These are phyloP conservation scores for Uronychia binucleata DNA, from an alignment of 73 alveolate genomes.

Conservation along the genomic window DNA sequence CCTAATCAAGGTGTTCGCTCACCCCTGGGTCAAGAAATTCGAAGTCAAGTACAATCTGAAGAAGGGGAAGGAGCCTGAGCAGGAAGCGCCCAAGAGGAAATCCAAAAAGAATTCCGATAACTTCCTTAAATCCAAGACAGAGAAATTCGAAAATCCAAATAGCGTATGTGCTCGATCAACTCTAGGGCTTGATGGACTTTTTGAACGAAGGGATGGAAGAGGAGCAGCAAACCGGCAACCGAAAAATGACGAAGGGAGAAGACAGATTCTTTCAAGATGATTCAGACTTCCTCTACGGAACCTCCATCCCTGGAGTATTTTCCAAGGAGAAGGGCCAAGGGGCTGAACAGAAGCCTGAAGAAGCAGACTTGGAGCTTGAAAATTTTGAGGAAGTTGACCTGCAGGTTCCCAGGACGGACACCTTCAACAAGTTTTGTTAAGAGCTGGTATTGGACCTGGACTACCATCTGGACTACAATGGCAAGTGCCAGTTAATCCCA, in stretches of 20 bases:
- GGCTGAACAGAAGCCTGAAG: background rate
- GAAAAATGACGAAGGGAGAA: background rate
- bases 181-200: background rate
- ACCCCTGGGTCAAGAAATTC: conserved; percentile 88
- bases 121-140: too few relatives aligned
- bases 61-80: background rate
- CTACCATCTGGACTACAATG: background rate
- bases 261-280: background rate
- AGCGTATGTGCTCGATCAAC: too few relatives aligned
- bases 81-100: background rate
- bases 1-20: conserved; percentile 81
- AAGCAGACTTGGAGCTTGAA: background rate
- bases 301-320: background rate
- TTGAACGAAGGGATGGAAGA: background rate
- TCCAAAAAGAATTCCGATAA: too few relatives aligned
- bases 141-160: too few relatives aligned
- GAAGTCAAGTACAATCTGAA: conserved; percentile 34
- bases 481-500: background rate
- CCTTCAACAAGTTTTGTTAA: background rate
- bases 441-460: background rate
- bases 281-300: background rate
- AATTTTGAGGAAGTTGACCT: background rate
- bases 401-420: background rate
- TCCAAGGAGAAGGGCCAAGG: background rate
- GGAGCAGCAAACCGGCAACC: background rate